A percentile compares a stretch with the other conserved stretches of the same genome.
These are phyloP conservation scores for Verbena officinalis DNA, from an alignment of 257 asterid species.

Conservation along the genomic window DNA sequence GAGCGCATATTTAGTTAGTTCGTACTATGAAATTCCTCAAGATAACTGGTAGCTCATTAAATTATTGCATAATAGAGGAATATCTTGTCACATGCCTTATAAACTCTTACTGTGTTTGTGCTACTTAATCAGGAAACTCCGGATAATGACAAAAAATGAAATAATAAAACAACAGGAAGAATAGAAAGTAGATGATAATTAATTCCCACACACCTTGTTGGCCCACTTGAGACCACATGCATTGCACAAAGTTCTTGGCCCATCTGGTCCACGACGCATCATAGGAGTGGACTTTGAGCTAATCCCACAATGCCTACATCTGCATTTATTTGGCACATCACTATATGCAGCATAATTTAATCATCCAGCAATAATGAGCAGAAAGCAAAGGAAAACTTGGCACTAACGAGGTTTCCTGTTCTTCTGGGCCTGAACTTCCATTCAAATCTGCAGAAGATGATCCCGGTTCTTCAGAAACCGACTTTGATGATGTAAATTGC, in stretches of 20 bases:
- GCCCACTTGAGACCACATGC: conserved; percentile 90
- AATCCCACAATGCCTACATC: conserved; percentile 89
- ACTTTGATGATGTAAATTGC: conserved; percentile 88
- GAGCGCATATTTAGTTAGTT: not conserved
- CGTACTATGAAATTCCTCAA: not conserved
- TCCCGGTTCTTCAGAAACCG: conserved; percentile 77
- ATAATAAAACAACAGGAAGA: not conserved
- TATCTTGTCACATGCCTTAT: too few relatives aligned
- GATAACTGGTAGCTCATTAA: not conserved
- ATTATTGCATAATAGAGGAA: not conserved
- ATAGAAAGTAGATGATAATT: not conserved
- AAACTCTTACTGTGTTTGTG: too few relatives aligned
- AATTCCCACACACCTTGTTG: conserved; percentile 66
- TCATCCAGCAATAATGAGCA: conserved; percentile 15
- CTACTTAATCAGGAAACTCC: not conserved
- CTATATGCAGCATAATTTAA: too few relatives aligned
- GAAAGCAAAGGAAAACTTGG: conserved; percentile 1
- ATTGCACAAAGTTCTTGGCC: conserved; percentile 91
- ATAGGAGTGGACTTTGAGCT: conserved; percentile 94
- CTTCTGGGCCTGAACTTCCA: conserved; percentile 69
- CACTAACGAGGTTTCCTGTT: conserved; percentile 85
- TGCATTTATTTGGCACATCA: conserved; percentile 47
- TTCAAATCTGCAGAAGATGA: conserved; percentile 83
- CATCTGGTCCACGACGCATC: conserved; percentile 99
- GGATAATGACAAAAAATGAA: not conserved